These are phyloP conservation scores for Phialemoniopsis sp. DNA, from an alignment of 2,329 filamentous ascomycete genomes.

Conservation along the genomic window DNA sequence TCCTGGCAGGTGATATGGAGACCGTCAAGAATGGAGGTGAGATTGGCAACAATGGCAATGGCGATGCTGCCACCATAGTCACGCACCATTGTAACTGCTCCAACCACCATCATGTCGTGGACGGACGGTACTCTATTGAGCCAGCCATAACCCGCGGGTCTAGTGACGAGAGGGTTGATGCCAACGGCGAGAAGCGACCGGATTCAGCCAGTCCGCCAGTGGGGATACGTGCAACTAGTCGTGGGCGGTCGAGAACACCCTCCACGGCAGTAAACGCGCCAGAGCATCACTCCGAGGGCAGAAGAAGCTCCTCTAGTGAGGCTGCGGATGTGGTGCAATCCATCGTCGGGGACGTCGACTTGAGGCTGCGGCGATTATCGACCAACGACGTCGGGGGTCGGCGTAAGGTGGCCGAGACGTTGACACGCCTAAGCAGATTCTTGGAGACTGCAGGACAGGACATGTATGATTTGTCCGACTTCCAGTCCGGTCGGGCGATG, in stretches of 20 bases:
- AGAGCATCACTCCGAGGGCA: not conserved
- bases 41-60: not conserved
- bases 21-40: conserved; percentile 9
- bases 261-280: not conserved
- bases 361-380: not conserved
- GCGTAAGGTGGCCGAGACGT: conserved; percentile 33
- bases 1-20: conserved; percentile 31
- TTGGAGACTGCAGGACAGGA: conserved; percentile 42
- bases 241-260: not conserved
- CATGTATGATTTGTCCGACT: conserved; percentile 43
- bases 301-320: not conserved
- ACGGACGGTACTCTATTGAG: conserved; percentile 1
- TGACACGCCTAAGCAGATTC: conserved; percentile 37
- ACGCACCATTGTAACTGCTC: conserved; percentile 18
- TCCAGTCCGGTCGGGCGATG: conserved; percentile 37
- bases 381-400: conserved; percentile 23
- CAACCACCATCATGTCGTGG: conserved; percentile 8
- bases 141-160: not conserved
- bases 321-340: too few relatives aligned
- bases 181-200: not conserved
- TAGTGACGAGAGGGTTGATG: not conserved
- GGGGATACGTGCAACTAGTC: not conserved
- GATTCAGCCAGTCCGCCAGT: not conserved
- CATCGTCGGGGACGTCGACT: not conserved
- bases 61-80: not conserved